Evolutionary conservation across 352 stramenopile genomes (phyloP).

Genomic region (Pilasporangium apinafurcum): DNA sequence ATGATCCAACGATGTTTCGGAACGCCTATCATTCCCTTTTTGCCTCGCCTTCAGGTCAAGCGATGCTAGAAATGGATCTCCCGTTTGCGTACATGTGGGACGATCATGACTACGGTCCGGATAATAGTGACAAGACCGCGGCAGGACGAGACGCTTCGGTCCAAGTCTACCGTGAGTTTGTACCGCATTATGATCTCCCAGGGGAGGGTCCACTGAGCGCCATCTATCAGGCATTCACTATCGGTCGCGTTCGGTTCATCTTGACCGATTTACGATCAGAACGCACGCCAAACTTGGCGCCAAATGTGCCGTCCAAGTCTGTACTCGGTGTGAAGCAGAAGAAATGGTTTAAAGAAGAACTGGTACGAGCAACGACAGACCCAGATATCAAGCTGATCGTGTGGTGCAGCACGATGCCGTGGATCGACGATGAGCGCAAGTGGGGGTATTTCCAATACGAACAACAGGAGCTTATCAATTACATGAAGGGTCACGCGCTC

Average conservation of each 20-base stretch:
- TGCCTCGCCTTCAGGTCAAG: constrained; percentile 48
- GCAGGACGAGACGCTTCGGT: constrained; percentile 63
- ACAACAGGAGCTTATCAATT: constrained; percentile 70
- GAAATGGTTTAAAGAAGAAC: constrained; percentile 81
- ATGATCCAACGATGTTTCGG: constrained; percentile 56
- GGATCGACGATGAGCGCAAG: constrained; percentile 81
- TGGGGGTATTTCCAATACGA: constrained; percentile 84
- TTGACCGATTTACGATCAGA: constrained; percentile 78
- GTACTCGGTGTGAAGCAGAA: constrained; percentile 83
- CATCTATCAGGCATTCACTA: constrained; percentile 76
- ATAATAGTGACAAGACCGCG: constrained; percentile 84
- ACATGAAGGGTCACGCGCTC: constrained; percentile 53
- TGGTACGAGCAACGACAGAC: constrained; percentile 52
- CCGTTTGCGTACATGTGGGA: constrained; percentile 89
- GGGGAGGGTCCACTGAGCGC: constrained; percentile 22
- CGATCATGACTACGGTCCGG: constrained; percentile 86
- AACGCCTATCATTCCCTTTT: constrained; percentile 69
- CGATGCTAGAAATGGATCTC: constrained; percentile 79
- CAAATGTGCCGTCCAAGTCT: constrained; percentile 68
- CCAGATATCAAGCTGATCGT: constrained; percentile 58
- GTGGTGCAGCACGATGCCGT: constrained; percentile 87
- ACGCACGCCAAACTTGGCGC: constrained; percentile 58
- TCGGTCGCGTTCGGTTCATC: constrained; percentile 82
- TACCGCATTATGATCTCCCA: constrained; percentile 65
- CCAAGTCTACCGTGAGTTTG: constrained; percentile 73